Conservation (phyloP, 805 yeast genomes). For the Candida glaebosa region DNA sequence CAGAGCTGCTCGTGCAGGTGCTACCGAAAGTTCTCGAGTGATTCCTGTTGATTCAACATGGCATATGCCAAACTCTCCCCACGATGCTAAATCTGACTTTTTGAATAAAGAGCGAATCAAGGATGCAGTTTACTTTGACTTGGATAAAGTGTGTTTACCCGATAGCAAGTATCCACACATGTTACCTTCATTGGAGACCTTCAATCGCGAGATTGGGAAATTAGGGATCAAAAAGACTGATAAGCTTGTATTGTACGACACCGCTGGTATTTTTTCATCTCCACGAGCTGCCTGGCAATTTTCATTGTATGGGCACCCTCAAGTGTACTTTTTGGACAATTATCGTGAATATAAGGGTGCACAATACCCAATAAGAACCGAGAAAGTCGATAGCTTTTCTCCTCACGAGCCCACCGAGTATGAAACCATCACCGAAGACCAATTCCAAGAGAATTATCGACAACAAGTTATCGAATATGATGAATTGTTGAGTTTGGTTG, state of each 20-base stretch:
- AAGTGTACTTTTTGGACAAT: conserved; percentile 69
- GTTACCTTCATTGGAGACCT: conserved; percentile 65
- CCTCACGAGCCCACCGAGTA: conserved; percentile 7
- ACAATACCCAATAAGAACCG: conserved; percentile 45
- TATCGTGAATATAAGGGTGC: conserved; percentile 48
- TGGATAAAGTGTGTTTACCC: conserved; percentile 63
- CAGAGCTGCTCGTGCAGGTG: neutral
- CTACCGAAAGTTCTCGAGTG: conserved; percentile 14
- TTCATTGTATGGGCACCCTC: conserved; percentile 70
- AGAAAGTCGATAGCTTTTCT: conserved; percentile 18
- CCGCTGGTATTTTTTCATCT: conserved; percentile 77
- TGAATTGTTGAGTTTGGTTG: conserved; percentile 57
- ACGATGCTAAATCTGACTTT: conserved; percentile 58
- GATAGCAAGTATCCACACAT: conserved; percentile 79
- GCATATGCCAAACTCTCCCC: conserved; percentile 79
- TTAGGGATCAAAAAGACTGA: conserved; percentile 59
- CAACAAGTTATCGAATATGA: conserved; percentile 64
- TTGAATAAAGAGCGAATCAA: conserved; percentile 53
- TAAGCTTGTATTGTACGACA: conserved; percentile 76
- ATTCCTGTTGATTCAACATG: conserved; percentile 85
- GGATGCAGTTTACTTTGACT: conserved; percentile 70
- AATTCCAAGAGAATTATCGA: conserved; percentile 29
- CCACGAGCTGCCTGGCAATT: conserved; percentile 95
- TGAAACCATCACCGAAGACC: conserved; percentile 17
- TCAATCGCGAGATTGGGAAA: conserved; percentile 48